These are phyloP conservation scores for Vanrija pseudolonga DNA, from an alignment of 1,284 basidiomycete species.

Conservation along the genomic window DNA sequence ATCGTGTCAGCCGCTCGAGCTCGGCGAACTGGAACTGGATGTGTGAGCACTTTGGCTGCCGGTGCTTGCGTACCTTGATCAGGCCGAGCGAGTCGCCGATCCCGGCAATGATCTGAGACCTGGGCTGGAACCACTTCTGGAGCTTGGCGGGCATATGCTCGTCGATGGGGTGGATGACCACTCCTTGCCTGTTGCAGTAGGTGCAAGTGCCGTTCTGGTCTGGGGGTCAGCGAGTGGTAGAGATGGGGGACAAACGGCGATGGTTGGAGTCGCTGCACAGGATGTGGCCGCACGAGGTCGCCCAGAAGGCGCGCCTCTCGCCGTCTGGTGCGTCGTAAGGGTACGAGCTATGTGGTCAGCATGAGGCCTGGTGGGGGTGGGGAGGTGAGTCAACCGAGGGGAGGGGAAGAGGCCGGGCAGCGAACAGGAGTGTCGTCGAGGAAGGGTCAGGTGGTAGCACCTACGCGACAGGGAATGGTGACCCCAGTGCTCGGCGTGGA, in stretches of 20 bases:
- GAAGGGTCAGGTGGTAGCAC: too few relatives aligned
- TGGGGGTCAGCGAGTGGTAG: conserved; percentile 2
- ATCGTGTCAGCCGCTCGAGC: background rate
- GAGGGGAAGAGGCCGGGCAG: too few relatives aligned
- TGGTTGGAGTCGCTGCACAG: conserved; percentile 30
- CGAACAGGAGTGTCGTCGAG: too few relatives aligned
- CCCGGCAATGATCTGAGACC: background rate
- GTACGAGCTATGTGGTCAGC: background rate
- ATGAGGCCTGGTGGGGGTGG: too few relatives aligned
- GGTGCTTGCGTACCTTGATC: background rate
- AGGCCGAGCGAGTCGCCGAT: background rate
- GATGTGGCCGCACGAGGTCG: conserved; percentile 43
- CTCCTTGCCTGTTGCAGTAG: conserved; percentile 12
- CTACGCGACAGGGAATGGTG: too few relatives aligned
- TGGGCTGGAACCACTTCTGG: background rate
- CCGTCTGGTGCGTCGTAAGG: conserved; percentile 1
- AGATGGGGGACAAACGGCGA: conserved; percentile 17
- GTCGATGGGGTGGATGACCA: conserved; percentile 10
- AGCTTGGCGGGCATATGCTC: conserved; percentile 1
- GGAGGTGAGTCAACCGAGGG: too few relatives aligned
- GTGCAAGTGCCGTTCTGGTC: conserved; percentile 18
- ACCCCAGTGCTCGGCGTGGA: too few relatives aligned
- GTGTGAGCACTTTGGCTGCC: background rate
- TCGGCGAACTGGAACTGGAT: conserved; percentile 12
- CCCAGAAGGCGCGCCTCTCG: conserved; percentile 29